Evolutionary conservation across 164 flowering plant genomes (phyloP), one percentile per base, ranked within the genome.

Genomic region (Vitis riparia): DNA sequence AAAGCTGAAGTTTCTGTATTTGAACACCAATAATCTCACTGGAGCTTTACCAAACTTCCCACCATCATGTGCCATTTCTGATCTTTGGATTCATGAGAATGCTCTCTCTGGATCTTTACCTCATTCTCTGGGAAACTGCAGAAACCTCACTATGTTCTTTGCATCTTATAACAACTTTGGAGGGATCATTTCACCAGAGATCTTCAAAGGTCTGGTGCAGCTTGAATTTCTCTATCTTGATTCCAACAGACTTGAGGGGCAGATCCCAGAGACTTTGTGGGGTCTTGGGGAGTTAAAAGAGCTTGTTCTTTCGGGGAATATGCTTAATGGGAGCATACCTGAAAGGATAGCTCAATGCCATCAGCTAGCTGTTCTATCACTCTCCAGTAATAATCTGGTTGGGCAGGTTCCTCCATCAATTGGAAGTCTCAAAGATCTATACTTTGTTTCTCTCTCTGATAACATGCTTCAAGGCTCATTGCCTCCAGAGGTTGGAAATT

Each of bases 31-130:
- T 30, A 73, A 73, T 48, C 55, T 73, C 3, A 68, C 68, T 13
- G 76, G 69, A 2, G 10, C 51, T 27, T 63, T 74, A 27, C 76
- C 68, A 50, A 67, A 51, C 19, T 63, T 74, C 65, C 51, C 68
- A 16, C 47, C 32, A 16, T 15, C 64, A 1, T 74, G 76, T 59
- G 51, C 63, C 9, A 14, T 68, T 30, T 15, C 15, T 15, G 71
- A 74, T 15, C 19, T 74, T 14, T 74, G 68, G 76, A 58, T 74
- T 68, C 76, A 74, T 63, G 68, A 74, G 76, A 74, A 74, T 58
- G 27, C 27, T 19, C 59, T 74, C 64, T 49, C 53, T 12, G 76
- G 76, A 8, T 29, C 59, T 63, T 32, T 68, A 29, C 69, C 76
- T 37, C 19, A 0, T 14, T 49, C 65, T 2, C 15, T 74, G 1